A percentile compares a stretch with the other conserved stretches of the same genome.
Evolutionary conservation across 306 rosid species (phyloP).

Genomic region (Betula pendula): DNA sequence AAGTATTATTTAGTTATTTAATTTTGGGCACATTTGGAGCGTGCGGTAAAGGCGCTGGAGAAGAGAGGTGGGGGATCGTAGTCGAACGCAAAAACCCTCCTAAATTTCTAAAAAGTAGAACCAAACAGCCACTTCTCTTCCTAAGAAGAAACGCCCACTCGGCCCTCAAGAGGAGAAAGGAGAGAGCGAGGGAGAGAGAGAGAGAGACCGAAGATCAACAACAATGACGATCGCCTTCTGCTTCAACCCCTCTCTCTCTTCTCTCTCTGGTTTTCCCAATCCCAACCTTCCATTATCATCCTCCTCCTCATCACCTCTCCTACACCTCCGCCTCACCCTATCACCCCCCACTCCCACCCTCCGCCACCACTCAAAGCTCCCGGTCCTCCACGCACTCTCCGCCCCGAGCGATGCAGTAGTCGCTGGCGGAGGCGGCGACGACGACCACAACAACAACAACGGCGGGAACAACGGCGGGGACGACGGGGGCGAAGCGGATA

Average conservation of each 20-base stretch:
- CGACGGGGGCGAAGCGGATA: slow-evolving; percentile 26
- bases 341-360: slow-evolving; percentile 15
- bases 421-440: slow-evolving; percentile 33
- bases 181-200: background rate
- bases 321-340: slow-evolving; percentile 24
- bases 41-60: background rate
- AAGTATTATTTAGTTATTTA: no score
- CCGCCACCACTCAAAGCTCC: slow-evolving; percentile 27
- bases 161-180: background rate
- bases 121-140: background rate
- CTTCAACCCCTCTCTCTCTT: slow-evolving; percentile 36
- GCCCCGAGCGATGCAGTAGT: slow-evolving; percentile 12
- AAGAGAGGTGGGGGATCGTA: background rate
- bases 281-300: slow-evolving; percentile 26
- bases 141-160: background rate
- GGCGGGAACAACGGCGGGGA: slow-evolving; percentile 39
- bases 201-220: background rate
- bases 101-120: no score
- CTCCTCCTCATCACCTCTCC: background rate
- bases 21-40: background rate
- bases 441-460: slow-evolving; percentile 23
- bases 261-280: slow-evolving; percentile 32
- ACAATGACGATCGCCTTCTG: slow-evolving; percentile 74
- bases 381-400: slow-evolving; percentile 25
- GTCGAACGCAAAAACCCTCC: background rate